Evolutionary conservation across 176 grass and related monocot genomes (phyloP).

Genomic region (Oryza glaberrima): DNA sequence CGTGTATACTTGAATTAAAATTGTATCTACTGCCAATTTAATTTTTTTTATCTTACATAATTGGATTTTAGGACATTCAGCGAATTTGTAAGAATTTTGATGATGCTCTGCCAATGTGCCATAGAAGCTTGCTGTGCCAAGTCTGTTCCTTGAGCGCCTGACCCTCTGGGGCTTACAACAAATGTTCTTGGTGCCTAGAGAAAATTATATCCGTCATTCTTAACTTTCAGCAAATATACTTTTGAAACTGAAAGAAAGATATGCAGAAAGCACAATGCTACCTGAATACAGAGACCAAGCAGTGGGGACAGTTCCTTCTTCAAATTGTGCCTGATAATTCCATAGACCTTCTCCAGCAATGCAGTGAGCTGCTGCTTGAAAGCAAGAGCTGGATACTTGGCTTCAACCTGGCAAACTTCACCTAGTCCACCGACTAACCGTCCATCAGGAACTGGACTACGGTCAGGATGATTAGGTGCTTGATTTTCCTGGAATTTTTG

Average conservation of each 20-base stretch:
- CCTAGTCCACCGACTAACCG: slow-evolving; percentile 42
- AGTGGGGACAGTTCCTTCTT: slow-evolving; percentile 75
- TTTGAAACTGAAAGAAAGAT: not conserved
- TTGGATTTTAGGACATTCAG: slow-evolving; percentile 58
- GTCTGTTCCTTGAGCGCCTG: slow-evolving; percentile 54
- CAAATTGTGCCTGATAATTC: slow-evolving; percentile 66
- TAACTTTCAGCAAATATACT: not conserved
- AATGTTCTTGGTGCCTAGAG: slow-evolving; percentile 56
- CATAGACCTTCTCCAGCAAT: slow-evolving; percentile 77
- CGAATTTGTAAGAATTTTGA: slow-evolving; percentile 61
- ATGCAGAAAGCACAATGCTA: slow-evolving; percentile 4
- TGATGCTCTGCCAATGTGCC: slow-evolving; percentile 69
- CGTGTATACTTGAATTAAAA: not conserved
- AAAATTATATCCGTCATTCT: not conserved
- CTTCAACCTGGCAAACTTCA: slow-evolving; percentile 65
- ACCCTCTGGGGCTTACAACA: slow-evolving; percentile 53
- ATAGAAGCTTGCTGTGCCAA: slow-evolving; percentile 56
- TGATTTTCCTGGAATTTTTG: slow-evolving; percentile 45
- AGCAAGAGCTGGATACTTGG: slow-evolving; percentile 70
- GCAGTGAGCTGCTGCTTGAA: slow-evolving; percentile 78
- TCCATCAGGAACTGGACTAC: slow-evolving; percentile 43
- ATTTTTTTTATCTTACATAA: slow-evolving; percentile 33
- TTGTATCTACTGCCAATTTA: not conserved
- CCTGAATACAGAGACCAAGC: slow-evolving; percentile 72
- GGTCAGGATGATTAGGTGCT: slow-evolving; percentile 38